Base-by-base conservation (phyloP, 2,329 filamentous ascomycete species). In the Gremmenia infestans region DNA sequence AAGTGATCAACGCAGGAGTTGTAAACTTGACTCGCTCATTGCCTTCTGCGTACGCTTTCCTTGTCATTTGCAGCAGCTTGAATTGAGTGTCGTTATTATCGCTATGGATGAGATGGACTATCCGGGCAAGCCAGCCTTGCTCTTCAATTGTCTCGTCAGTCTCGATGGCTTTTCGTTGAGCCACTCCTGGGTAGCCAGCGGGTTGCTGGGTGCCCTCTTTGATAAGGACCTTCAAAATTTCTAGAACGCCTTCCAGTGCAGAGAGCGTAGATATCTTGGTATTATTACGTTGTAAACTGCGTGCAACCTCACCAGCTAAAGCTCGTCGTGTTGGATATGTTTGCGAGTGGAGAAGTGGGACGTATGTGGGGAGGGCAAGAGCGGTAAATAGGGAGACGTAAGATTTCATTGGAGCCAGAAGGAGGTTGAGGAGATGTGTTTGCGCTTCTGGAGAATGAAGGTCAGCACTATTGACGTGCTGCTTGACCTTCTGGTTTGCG, bases 81-180 rank as follows among this genome's bases (percentile, higher is more conserved):
- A 96, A 94, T 70, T 99, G 94, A 0, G 88, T 95, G 65, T 96
- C 91, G 67, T 97, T 97, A 69, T 95, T 83, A 37, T 89, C 79
- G 46, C 85, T 88, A 55, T 90, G 80, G 52, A 99, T 83, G 54
- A 97, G 78, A 73, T 99, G 94, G 17, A 97, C 85, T 68, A 99
- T 87, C 65, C 94, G 83, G 37, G 94, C 94, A 53, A 99, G 79
- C 91, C 91, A 97, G 51, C 94, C 94, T 77, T 99, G 94, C 74
- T 99, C 94, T 73, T 99, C 93, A 67, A 97, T 85, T 0, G 93
- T 97, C 75, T 99, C 95, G 60, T 99, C 94, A 0, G 94, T 97
- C 76, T 99, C 95, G 48, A 82, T 77, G 19, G 83, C 82, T 59
- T 91, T 85, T 60, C 90, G 81, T 68, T 93, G 89, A 5, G 88